Base-by-base conservation (phyloP, 2,329 filamentous ascomycete species). In the Paecilomyces variotii region DNA sequence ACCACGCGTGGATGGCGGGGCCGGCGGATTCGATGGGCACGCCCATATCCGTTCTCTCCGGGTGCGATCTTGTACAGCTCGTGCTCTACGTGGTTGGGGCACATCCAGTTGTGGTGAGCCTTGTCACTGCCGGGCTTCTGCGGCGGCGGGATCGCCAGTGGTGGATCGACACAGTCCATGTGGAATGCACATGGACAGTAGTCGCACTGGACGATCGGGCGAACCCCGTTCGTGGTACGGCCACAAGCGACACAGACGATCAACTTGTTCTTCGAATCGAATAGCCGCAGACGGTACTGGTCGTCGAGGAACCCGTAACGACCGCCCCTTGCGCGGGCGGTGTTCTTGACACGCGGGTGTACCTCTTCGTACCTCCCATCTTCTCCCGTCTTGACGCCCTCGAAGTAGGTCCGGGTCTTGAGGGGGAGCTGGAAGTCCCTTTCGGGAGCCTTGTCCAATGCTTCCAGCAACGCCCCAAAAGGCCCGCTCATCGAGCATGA, bases 101-200 rank as follows among this genome's bases (percentile, higher is more conserved):
- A 99, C 74, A 86, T 88, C 90, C 91, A 99, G 57, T 86, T 88
- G 67, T 80, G 78, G 53, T 87, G 85, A 56, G 87, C 80, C 55
- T 79, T 79, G 63, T 79, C 79, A 55, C 67, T 81, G 70, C 63
- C 71, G 58, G 62, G 62, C 52, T 70, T 72, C 59, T 78, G 76
- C 57, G 86, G 82, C 10, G 92, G 92, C 45, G 91, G 89, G 57
- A 89, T 85, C 34, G 91, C 86, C 68, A 92, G 77, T 34, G 93
- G 92, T 28, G 91, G 90, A 69, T 95, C 87, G 14, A 96, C 79
- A 74, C 94, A 99, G 74, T 97, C 93, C 56, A 96, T 80, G 76
- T 99, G 94, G 89, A 92, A 99, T 69, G 87, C 83, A 34, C 90
- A 82, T 11, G 84, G 80, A 74, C 93, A 99, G 67, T 83, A 84